A percentile compares a stretch with the other conserved stretches of the same genome.
Evolutionary conservation across 768 basidiomycete genomes (phyloP).

Genomic region (Mycena crocata): DNA sequence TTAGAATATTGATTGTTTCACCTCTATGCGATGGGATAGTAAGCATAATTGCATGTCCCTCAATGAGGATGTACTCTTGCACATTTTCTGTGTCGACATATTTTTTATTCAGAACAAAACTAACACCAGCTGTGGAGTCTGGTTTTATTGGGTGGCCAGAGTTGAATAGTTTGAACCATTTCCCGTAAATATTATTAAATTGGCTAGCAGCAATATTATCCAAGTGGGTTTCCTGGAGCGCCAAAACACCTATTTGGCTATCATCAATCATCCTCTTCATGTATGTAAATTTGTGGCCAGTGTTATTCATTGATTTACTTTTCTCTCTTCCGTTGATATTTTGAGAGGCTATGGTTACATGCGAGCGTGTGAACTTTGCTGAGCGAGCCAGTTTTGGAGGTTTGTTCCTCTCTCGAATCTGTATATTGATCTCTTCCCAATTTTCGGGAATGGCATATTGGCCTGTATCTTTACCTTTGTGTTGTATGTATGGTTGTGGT

Average conservation of each 20-base stretch:
- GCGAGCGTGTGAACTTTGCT: not conserved
- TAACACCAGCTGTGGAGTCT: conserved; percentile 1
- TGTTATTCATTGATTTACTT: not conserved
- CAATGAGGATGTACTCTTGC: not conserved
- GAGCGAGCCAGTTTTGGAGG: not conserved
- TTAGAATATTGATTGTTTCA: not conserved
- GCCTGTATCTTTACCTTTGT: not conserved
- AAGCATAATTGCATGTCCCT: not conserved
- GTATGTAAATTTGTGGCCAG: not conserved
- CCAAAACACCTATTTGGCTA: not conserved
- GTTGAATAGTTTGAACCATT: not conserved
- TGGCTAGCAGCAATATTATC: not conserved
- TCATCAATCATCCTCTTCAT: not conserved
- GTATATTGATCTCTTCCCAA: not conserved
- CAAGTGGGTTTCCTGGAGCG: not conserved
- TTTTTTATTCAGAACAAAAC: no score
- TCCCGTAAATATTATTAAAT: not conserved
- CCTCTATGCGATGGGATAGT: not conserved
- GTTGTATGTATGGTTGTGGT: not conserved
- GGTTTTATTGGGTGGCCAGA: not conserved
- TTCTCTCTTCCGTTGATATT: not conserved
- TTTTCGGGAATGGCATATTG: not conserved
- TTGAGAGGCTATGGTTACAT: not conserved
- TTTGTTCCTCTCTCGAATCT: not conserved
- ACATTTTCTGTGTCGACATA: conserved; percentile 1